phyloP scores from a whole-genome alignment of 108 stramenopile species.

The Cyclotella distinguenda region DNA sequence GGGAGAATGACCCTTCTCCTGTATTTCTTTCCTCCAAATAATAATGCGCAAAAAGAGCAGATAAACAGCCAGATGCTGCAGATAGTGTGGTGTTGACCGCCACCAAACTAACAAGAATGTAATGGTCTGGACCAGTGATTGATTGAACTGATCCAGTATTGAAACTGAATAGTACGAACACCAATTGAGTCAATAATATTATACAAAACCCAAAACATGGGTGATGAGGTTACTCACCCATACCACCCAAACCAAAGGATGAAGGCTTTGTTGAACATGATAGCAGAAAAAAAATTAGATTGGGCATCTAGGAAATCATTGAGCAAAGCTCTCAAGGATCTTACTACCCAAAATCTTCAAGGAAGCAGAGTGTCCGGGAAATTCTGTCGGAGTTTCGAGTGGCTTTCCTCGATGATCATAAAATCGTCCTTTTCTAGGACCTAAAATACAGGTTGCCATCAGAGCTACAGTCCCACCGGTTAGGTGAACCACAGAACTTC shows the following conservation, averaged over 20 bases:
- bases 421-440: constrained; percentile 88
- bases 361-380: constrained; percentile 73
- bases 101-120: constrained; percentile 43
- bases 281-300: too few relatives aligned
- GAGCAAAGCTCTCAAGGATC: too few relatives aligned
- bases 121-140: constrained; percentile 25
- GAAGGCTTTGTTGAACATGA: not conserved
- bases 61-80: constrained; percentile 38
- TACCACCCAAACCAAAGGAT: constrained; percentile 70
- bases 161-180: too few relatives aligned
- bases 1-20: constrained; percentile 72
- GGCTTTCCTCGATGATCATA: constrained; percentile 73
- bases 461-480: constrained; percentile 88
- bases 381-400: constrained; percentile 57
- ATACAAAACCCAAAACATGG: too few relatives aligned
- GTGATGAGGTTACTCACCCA: constrained; percentile 29
- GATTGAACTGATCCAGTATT: constrained; percentile 54
- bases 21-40: constrained; percentile 26
- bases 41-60: constrained; percentile 18
- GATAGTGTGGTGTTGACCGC: constrained; percentile 55
- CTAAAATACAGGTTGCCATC: constrained; percentile 78
- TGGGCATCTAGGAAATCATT: too few relatives aligned
- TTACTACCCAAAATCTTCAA: constrained; percentile 56
- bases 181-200: too few relatives aligned
- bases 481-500: constrained; percentile 94